phyloP scores from a whole-genome alignment of 2,329 filamentous ascomycete species.

The Pseudopithomyces chartarum region DNA sequence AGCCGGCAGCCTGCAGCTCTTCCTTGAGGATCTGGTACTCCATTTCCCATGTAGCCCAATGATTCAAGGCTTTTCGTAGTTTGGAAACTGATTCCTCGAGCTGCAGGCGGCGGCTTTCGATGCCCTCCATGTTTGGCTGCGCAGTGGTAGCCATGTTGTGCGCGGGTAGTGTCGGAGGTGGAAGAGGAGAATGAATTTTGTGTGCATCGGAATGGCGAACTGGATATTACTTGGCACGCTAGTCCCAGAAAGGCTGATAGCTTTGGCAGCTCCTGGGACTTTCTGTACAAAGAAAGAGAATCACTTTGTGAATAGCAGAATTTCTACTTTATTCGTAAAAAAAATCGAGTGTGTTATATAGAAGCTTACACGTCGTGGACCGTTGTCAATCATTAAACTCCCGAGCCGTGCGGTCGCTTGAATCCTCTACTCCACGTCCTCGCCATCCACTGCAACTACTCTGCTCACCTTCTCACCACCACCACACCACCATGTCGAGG shows the following conservation, averaged over 20 bases:
- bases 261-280: conserved; percentile 7
- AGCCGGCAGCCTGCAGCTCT: conserved; percentile 64
- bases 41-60: conserved; percentile 90
- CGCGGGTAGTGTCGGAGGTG: conserved; percentile 6
- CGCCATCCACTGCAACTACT: background rate
- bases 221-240: conserved; percentile 29
- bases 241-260: conserved; percentile 10
- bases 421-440: conserved; percentile 20
- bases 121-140: conserved; percentile 63
- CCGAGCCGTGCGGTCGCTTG: background rate
- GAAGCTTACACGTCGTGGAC: background rate
- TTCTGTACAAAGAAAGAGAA: background rate
- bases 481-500: conserved; percentile 41
- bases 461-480: conserved; percentile 1
- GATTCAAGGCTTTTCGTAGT: conserved; percentile 74
- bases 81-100: conserved; percentile 78
- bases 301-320: background rate
- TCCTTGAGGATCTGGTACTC: conserved; percentile 91
- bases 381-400: background rate
- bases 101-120: conserved; percentile 75
- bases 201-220: too few relatives aligned
- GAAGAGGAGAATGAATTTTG: conserved; percentile 1
- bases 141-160: conserved; percentile 30
- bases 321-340: too few relatives aligned
- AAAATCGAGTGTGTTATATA: too few relatives aligned